A percentile compares a stretch with the other conserved stretches of the same genome.
These are phyloP conservation scores for Candida xiaguanensis DNA, from an alignment of 805 yeast species.

Conservation along the genomic window DNA sequence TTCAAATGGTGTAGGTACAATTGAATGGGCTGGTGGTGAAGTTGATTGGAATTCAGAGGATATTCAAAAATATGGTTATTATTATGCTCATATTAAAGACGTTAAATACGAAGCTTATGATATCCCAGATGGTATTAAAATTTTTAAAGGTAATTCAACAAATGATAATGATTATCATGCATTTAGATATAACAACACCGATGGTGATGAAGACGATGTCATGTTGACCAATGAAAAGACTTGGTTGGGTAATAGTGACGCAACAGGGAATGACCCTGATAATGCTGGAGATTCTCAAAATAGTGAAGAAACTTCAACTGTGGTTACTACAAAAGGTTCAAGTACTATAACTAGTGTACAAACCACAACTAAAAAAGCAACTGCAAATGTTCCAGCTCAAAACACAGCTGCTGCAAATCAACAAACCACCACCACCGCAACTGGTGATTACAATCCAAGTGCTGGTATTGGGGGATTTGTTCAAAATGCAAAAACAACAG, in stretches of 20 bases:
- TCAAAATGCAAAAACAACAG: conserved; percentile 22
- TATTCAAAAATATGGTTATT: conserved; percentile 74
- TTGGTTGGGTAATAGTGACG: conserved; percentile 54
- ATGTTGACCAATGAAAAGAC: conserved; percentile 62
- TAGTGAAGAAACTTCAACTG: conserved; percentile 11
- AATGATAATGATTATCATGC: conserved; percentile 51
- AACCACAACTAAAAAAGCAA: conserved; percentile 11
- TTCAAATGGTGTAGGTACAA: conserved; percentile 55
- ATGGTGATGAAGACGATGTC: conserved; percentile 36
- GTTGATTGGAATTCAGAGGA: conserved; percentile 81
- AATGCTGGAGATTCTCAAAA: conserved; percentile 16
- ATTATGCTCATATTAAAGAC: conserved; percentile 60
- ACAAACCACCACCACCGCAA: conserved; percentile 6
- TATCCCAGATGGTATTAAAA: conserved; percentile 55
- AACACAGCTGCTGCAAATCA: conserved; percentile 13
- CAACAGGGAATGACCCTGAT: conserved; percentile 63
- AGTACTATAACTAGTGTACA: conserved; percentile 15
- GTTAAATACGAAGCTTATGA: conserved; percentile 67
- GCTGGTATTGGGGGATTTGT: conserved; percentile 35
- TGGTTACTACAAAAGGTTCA: conserved; percentile 17
- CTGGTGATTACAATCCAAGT: conserved; percentile 13
- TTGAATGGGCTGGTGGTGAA: conserved; percentile 85
- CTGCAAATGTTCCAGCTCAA: conserved; percentile 11
- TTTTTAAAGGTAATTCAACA: conserved; percentile 37
- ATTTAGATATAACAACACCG: conserved; percentile 43